phyloP scores from a whole-genome alignment of 495 filamentous ascomycete species.

The Sordaria brevicollis region DNA sequence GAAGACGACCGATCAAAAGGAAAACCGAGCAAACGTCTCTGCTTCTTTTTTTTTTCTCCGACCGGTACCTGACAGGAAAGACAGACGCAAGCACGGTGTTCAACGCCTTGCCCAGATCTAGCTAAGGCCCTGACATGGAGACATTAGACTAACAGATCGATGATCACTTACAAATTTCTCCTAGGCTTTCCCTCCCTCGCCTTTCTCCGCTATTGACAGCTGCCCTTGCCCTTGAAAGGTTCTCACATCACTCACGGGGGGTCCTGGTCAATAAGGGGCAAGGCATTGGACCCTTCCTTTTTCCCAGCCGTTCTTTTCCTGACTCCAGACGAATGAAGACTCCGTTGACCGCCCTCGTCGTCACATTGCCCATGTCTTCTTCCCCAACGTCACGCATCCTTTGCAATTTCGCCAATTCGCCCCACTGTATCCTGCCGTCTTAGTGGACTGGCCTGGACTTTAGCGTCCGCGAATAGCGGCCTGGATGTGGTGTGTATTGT shows the following conservation, averaged over 20 bases:
- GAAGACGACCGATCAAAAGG: background rate
- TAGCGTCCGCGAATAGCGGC: background rate
- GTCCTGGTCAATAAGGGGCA: background rate
- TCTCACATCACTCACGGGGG: background rate
- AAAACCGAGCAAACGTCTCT: background rate
- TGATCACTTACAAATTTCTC: background rate
- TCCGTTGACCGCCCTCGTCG: background rate
- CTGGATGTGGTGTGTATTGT: background rate
- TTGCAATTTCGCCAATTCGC: background rate
- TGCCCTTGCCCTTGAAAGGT: background rate
- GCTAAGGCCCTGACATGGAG: background rate
- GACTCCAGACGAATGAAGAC: background rate
- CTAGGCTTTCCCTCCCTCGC: background rate
- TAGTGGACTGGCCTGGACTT: background rate
- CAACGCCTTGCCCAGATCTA: background rate
- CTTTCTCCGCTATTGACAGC: background rate
- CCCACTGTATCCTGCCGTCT: background rate
- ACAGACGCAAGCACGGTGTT: background rate
- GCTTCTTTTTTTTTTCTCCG: background rate
- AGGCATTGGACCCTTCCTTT: background rate
- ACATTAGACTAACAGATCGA: background rate
- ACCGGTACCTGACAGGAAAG: background rate
- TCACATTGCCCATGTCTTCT: background rate
- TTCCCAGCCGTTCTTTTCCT: background rate
- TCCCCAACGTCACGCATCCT: background rate